These are phyloP conservation scores for Syzygium jambos DNA, from an alignment of 345 rosid genomes.

Conservation along the genomic window DNA sequence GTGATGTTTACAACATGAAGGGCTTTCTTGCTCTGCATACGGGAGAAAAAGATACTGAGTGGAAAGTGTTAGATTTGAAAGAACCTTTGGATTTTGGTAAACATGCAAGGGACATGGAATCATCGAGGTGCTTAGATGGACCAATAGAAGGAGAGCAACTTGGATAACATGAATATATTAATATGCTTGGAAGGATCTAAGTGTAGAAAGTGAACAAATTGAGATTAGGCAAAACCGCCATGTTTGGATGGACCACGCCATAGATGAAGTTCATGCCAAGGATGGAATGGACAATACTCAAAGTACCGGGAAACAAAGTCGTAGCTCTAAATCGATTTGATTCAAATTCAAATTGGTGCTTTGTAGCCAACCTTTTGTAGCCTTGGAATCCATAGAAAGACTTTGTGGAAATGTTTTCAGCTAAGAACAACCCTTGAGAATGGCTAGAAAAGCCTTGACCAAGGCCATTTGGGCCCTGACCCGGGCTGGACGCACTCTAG, in stretches of 20 bases:
- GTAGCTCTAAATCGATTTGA: neutral
- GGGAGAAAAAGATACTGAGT: neutral
- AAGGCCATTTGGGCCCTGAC: neutral
- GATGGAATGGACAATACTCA: neutral
- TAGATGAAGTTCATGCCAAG: neutral
- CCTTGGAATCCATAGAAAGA: neutral
- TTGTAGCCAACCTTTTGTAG: neutral
- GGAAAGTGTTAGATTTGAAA: neutral
- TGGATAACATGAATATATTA: neutral
- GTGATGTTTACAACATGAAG: neutral
- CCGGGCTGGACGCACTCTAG: neutral
- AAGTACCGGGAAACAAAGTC: neutral
- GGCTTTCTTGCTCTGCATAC: neutral
- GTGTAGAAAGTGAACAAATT: neutral
- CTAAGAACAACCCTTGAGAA: neutral
- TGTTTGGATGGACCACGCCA: neutral
- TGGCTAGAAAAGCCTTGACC: neutral
- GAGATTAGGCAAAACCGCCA: neutral
- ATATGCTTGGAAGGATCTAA: neutral
- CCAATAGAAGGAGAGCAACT: neutral
- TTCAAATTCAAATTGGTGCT: neutral
- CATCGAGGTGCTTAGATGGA: neutral
- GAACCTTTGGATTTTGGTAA: neutral
- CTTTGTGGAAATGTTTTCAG: neutral
- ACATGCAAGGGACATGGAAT: neutral